Evolutionary conservation across 176 grass and related monocot genomes (phyloP), one percentile per base, ranked within the genome.

Genomic region (Elaeis guineensis): DNA sequence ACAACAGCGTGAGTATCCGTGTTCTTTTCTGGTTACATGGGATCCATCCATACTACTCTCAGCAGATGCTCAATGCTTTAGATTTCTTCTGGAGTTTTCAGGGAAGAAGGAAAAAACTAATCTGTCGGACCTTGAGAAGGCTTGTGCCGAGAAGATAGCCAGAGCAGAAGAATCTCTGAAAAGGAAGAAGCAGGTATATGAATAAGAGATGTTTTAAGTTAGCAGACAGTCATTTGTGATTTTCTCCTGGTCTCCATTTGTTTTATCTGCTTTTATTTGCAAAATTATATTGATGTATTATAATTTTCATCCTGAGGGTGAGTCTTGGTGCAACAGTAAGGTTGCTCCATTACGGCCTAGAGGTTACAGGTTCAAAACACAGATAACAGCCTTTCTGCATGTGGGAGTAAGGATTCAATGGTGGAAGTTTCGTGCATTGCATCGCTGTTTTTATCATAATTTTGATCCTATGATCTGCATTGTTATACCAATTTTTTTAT

Each of bases 31-130:
- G 11, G 35, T 44, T 14, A 44, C 35, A 12, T 44, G 35, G 35
- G 14, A 44, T 44, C 35, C 35, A 44, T 14, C 1, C 8, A 44
- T 12, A 2, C 35, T 44, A 14, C 35, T 44, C 9, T 44, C 35
- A 44, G 35, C 29, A 29, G 51, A 72, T 44, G 21, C 30, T 85
- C 2, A 4, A 55, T 57, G 25, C 6, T 51, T 28, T 69, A 4
- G 52, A 35, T 57, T 25, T 48, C 19, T 51, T 71, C 28, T 70
- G 56, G 28, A 25, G 65, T 58, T 28, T 72, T 26, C 75, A 96
- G 87, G 81, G 60, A 96, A 90, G 70, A 90, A 90, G 76, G 92
- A 96, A 78, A 90, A 88, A 65, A 25, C 72, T 52, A 80, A 64
- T 69, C 75, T 96, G 55, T 79, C 86, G 63, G 80, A 90, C 69